phyloP scores from a whole-genome alignment of 177 flowering plant genomes.

The Vitis hybrid region DNA sequence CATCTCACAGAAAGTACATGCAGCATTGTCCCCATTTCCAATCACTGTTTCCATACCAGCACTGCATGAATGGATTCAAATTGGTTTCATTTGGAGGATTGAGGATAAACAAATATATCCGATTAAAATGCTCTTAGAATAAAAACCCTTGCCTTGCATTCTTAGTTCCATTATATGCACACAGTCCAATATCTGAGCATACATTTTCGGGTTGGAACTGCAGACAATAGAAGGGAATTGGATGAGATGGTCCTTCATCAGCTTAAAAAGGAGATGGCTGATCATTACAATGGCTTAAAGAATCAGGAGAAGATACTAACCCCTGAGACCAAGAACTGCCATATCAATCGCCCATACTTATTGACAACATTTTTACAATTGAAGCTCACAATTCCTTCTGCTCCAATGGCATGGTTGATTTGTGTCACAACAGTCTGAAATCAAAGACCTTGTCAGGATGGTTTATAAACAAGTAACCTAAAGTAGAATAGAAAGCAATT shows the following conservation, averaged over 20 bases:
- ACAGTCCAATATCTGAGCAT: constrained; percentile 26
- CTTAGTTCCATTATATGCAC: constrained; percentile 11
- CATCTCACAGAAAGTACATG: constrained; percentile 35
- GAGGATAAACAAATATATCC: not conserved
- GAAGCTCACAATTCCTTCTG: constrained; percentile 50
- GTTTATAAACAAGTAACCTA: not conserved
- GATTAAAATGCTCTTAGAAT: not conserved
- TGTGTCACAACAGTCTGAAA: constrained; percentile 59
- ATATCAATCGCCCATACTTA: constrained; percentile 21
- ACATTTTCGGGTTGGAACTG: constrained; percentile 24
- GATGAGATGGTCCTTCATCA: not conserved
- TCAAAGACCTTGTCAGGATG: constrained; percentile 4
- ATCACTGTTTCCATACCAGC: constrained; percentile 11
- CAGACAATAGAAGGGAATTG: not conserved
- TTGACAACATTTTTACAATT: constrained; percentile 22
- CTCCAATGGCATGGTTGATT: constrained; percentile 88
- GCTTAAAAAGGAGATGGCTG: not conserved
- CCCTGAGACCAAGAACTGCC: constrained; percentile 26
- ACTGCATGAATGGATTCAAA: constrained; percentile 8
- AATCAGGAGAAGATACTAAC: constrained; percentile 15
- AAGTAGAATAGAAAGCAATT: not conserved
- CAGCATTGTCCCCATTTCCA: constrained; percentile 9
- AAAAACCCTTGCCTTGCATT: not conserved
- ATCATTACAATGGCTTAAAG: not conserved
- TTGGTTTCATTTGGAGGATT: not conserved